Evolutionary conservation across 108 stramenopile genomes (phyloP).

Genomic region (Mediolabrus comicus): DNA sequence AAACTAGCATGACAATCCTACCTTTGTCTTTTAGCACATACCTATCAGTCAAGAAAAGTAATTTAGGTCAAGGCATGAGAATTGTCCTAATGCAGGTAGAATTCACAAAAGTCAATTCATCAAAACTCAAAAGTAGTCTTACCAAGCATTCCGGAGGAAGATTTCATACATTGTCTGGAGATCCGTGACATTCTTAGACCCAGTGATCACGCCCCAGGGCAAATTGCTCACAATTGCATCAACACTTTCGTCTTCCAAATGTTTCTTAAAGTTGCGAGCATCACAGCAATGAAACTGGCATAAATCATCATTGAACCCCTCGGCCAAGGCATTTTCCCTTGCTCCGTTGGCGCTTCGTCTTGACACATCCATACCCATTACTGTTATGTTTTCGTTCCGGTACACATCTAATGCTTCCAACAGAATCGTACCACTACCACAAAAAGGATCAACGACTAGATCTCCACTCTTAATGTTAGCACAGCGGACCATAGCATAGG

Average conservation of each 20-base stretch:
- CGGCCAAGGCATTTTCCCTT: constrained; percentile 57
- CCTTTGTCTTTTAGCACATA: constrained; percentile 57
- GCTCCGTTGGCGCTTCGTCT: constrained; percentile 57
- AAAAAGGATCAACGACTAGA: constrained; percentile 57
- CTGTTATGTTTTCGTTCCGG: constrained; percentile 30
- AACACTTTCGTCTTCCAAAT: constrained; percentile 57
- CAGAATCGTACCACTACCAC: constrained; percentile 58
- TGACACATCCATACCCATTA: constrained; percentile 70
- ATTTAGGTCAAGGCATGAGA: too few species aligned
- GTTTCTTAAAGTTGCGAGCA: constrained; percentile 54
- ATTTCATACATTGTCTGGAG: constrained; percentile 73
- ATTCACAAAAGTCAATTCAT: too few species aligned
- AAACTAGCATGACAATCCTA: constrained; percentile 66
- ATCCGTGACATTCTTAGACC: constrained; percentile 59
- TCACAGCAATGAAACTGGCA: constrained; percentile 65
- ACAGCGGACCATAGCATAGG: constrained; percentile 64
- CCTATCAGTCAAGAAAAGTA: too few species aligned
- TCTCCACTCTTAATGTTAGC: constrained; percentile 51
- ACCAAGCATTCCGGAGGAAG: constrained; percentile 67
- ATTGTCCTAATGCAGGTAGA: too few species aligned
- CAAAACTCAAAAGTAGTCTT: too few species aligned
- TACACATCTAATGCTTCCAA: constrained; percentile 60
- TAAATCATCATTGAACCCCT: constrained; percentile 47
- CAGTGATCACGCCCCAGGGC: constrained; percentile 74
- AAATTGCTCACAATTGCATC: constrained; percentile 63